Evolutionary conservation across 176 grass and related monocot species (phyloP).

Genomic region (Luzula sylvatica): DNA sequence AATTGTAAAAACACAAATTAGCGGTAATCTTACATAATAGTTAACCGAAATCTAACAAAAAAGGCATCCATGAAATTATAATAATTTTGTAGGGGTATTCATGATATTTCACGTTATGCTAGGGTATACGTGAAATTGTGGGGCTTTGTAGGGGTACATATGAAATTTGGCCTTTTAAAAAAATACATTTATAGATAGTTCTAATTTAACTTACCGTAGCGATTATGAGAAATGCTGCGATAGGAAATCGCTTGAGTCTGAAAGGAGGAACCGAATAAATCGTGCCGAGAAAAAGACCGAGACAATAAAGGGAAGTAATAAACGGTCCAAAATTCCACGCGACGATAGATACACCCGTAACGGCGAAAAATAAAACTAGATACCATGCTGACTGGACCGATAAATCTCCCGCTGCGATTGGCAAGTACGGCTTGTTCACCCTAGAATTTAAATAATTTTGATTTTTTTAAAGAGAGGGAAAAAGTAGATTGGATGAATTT

Average conservation of each 20-base stretch:
- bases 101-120: too few species aligned
- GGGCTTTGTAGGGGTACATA: too few species aligned
- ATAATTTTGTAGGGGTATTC: too few species aligned
- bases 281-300: constrained; percentile 94
- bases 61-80: too few species aligned
- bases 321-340: constrained; percentile 70
- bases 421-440: constrained; percentile 97
- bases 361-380: constrained; percentile 64
- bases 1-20: too few species aligned
- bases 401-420: constrained; percentile 86
- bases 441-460: constrained; percentile 32
- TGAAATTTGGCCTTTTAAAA: background rate
- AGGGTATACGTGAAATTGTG: too few species aligned
- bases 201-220: constrained; percentile 46
- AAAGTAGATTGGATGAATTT: background rate
- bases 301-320: constrained; percentile 83
- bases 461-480: constrained; percentile 4
- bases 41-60: too few species aligned
- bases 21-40: too few species aligned
- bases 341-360: constrained; percentile 61
- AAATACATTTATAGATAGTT: background rate
- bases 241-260: constrained; percentile 81
- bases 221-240: constrained; percentile 98
- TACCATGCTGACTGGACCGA: constrained; percentile 80
- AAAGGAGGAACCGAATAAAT: constrained; percentile 99